Conservation (phyloP, 2,329 filamentous ascomycete genomes). For the Fusarium chuoi region DNA sequence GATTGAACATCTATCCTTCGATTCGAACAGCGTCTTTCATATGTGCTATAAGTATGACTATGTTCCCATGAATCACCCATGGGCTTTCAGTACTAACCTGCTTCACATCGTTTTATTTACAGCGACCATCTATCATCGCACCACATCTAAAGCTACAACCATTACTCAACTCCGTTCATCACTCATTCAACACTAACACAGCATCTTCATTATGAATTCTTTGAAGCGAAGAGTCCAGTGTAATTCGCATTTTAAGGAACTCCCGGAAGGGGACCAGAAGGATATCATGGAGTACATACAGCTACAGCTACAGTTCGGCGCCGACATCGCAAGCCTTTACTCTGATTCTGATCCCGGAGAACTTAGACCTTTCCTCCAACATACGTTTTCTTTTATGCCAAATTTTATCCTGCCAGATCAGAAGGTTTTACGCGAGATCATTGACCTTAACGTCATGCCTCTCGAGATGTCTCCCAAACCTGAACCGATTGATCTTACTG, state of each 20-base stretch:
- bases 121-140: not conserved
- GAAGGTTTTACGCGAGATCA: not conserved
- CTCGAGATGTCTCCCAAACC: not conserved
- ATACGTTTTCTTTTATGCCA: not conserved
- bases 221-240: not conserved
- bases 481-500: not conserved
- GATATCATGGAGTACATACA: not conserved
- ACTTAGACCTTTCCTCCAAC: not conserved
- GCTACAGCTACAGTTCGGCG: not conserved
- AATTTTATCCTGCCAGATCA: not conserved
- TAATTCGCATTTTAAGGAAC: not conserved
- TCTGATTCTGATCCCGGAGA: not conserved
- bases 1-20: not conserved
- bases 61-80: not conserved
- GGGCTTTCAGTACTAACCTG: too few species aligned
- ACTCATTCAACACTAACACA: not conserved
- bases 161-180: rapidly evolving
- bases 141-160: not conserved
- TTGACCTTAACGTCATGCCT: not conserved
- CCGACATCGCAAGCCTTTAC: not conserved
- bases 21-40: not conserved
- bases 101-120: not conserved
- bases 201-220: not conserved
- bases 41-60: not conserved
- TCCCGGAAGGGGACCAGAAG: not conserved